phyloP scores from a whole-genome alignment of 768 basidiomycete species.

The Amanita thiersii region DNA sequence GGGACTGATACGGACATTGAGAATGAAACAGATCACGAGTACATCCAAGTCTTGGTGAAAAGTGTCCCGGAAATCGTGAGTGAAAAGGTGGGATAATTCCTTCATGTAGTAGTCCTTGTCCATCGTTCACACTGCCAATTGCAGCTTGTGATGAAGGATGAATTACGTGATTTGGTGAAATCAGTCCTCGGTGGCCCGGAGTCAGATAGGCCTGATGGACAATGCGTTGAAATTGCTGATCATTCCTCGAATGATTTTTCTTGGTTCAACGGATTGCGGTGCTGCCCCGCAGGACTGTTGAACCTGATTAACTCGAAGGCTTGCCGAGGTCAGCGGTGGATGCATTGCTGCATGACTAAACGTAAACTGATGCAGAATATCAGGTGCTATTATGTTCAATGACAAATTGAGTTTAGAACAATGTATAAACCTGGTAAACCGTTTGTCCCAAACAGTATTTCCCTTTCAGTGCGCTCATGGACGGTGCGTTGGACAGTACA shows the following conservation, averaged over 20 bases:
- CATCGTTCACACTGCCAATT: constrained; percentile 10
- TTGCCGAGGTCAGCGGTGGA: constrained; percentile 64
- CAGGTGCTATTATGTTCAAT: constrained; percentile 98
- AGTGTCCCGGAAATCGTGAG: constrained; percentile 63
- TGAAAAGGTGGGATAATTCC: constrained; percentile 56
- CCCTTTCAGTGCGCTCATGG: constrained; percentile 99
- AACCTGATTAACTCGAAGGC: constrained; percentile 93
- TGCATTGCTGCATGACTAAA: constrained; percentile 3
- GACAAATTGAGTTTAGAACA: constrained; percentile 64
- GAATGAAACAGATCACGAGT: constrained; percentile 30
- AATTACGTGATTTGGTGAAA: constrained; percentile 71
- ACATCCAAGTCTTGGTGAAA: constrained; percentile 57
- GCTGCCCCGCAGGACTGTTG: constrained; percentile 76
- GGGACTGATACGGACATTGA: constrained; percentile 16
- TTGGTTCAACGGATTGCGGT: constrained; percentile 71
- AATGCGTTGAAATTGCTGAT: constrained; percentile 13
- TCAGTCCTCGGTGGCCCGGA: constrained; percentile 60
- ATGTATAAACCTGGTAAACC: constrained; percentile 57
- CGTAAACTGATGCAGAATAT: constrained; percentile 6
- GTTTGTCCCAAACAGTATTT: constrained; percentile 64
- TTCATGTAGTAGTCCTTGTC: constrained; percentile 11
- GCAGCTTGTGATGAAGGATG: constrained; percentile 58
- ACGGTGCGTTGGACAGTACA: constrained; percentile 37
- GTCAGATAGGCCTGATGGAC: constrained; percentile 24
- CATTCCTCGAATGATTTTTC: constrained; percentile 19